These are phyloP conservation scores for Symbiotaphrina buchneri DNA, from an alignment of 495 filamentous ascomycete species.

Conservation along the genomic window DNA sequence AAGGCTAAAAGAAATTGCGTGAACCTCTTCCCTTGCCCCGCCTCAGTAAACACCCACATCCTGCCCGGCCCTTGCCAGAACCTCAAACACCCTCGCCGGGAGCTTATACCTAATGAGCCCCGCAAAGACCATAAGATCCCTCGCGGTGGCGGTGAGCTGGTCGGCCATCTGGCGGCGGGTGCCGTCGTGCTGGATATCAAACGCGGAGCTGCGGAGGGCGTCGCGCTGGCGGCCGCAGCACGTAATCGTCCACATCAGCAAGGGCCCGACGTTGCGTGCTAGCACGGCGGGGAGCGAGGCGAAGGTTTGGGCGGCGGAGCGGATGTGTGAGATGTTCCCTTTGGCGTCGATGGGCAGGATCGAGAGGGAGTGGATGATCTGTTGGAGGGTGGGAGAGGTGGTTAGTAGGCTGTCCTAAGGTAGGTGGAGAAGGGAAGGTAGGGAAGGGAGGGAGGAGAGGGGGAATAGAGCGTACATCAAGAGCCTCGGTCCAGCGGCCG, in stretches of 20 bases:
- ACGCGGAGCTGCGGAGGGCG: conserved; percentile 35
- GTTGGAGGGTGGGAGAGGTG: background rate
- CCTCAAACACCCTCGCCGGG: conserved; percentile 54
- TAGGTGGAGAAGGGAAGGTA: conserved; percentile 1
- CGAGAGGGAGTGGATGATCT: conserved; percentile 51
- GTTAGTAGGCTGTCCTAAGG: no score
- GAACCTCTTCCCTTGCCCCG: background rate
- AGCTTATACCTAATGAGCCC: conserved; percentile 83
- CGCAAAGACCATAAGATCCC: conserved; percentile 84
- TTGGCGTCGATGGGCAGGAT: conserved; percentile 54
- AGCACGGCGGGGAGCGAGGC: conserved; percentile 44
- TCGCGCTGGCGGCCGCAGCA: conserved; percentile 60
- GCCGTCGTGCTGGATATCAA: conserved; percentile 50
- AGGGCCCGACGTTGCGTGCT: conserved; percentile 63
- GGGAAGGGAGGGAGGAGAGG: background rate
- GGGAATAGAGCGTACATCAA: conserved; percentile 44
- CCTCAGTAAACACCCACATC: conserved; percentile 38
- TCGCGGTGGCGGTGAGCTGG: conserved; percentile 48
- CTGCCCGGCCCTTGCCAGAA: conserved; percentile 49
- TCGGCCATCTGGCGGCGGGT: conserved; percentile 45
- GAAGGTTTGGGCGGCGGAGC: conserved; percentile 53
- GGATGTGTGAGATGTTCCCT: conserved; percentile 50
- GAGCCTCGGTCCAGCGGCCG: conserved; percentile 48
- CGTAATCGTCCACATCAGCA: conserved; percentile 81
- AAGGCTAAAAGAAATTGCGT: no score